phyloP scores from a whole-genome alignment of 176 grass and related monocot species.

The Oryza meridionalis region DNA sequence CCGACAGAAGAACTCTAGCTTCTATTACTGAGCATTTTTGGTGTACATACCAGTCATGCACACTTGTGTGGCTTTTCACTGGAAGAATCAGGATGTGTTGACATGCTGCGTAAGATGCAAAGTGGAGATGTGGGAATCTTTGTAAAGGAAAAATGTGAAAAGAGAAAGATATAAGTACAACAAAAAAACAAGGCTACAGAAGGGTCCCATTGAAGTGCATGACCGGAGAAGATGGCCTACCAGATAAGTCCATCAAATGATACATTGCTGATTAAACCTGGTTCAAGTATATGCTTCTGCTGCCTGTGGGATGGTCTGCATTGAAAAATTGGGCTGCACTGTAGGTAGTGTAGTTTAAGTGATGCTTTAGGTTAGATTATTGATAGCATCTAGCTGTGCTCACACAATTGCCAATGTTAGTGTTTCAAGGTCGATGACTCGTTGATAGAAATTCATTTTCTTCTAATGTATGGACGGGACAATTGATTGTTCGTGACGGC shows the following conservation, averaged over 20 bases:
- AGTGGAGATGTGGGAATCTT: slow-evolving; percentile 28
- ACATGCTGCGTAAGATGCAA: background rate
- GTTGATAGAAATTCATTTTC: slow-evolving; percentile 26
- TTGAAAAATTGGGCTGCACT: background rate
- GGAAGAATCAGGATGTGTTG: background rate
- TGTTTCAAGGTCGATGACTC: slow-evolving; percentile 23
- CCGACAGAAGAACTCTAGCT: slow-evolving; percentile 65
- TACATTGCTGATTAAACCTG: slow-evolving; percentile 34
- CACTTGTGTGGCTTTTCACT: slow-evolving; percentile 9
- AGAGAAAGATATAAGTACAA: background rate
- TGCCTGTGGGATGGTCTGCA: slow-evolving; percentile 25
- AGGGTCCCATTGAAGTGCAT: slow-evolving; percentile 2
- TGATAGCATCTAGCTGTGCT: slow-evolving; percentile 32
- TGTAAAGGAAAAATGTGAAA: slow-evolving; percentile 24
- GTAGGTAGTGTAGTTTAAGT: background rate
- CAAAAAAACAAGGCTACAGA: slow-evolving; percentile 19
- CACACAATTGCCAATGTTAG: slow-evolving; percentile 6
- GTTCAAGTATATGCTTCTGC: slow-evolving; percentile 28
- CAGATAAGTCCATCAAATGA: slow-evolving; percentile 30
- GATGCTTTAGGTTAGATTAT: slow-evolving; percentile 31
- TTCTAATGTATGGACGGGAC: background rate
- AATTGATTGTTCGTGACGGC: background rate
- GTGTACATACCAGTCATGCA: slow-evolving; percentile 40
- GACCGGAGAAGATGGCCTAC: slow-evolving; percentile 33
- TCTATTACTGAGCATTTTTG: slow-evolving; percentile 65